Evolutionary conservation across 192 early-diverging fungal genomes (phyloP).

Genomic region (Thamnidium elegans): DNA sequence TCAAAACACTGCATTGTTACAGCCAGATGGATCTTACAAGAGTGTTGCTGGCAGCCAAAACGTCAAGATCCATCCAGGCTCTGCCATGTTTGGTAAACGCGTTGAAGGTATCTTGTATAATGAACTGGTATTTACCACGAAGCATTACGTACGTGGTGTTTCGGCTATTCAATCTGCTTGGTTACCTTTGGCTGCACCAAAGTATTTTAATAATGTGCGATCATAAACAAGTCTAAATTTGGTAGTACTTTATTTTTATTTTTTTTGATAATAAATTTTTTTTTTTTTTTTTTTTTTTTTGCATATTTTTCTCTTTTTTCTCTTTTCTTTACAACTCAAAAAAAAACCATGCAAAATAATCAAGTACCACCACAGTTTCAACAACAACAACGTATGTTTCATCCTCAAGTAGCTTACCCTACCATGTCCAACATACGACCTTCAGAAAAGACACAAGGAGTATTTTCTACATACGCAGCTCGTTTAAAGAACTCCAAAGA

Average conservation of each 20-base stretch:
- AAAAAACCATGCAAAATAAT: not conserved
- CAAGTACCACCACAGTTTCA: not conserved
- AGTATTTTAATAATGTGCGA: conserved; percentile 54
- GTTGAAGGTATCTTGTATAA: conserved; percentile 81
- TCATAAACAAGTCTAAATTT: not conserved
- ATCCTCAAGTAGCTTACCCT: conserved; percentile 3
- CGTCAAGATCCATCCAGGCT: conserved; percentile 88
- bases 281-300: not conserved
- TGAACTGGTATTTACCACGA: conserved; percentile 88
- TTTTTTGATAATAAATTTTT: not conserved
- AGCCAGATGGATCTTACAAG: conserved; percentile 85
- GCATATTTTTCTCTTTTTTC: not conserved
- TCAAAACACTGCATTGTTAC: conserved; percentile 80
- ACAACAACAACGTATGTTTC: conserved; percentile 6
- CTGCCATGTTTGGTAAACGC: conserved; percentile 79
- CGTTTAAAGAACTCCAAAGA: conserved; percentile 49
- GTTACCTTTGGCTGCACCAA: conserved; percentile 76
- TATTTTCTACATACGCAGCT: conserved; percentile 49
- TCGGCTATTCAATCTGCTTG: conserved; percentile 79
- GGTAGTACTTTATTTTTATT: not conserved
- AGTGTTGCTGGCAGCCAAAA: conserved; percentile 64
- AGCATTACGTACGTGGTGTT: conserved; percentile 83
- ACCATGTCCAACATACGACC: conserved; percentile 5
- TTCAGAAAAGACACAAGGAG: conserved; percentile 33
- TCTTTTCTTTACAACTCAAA: not conserved